Evolutionary conservation across 2,329 filamentous ascomycete genomes (phyloP).

Genomic region (Fusarium subtropicale): DNA sequence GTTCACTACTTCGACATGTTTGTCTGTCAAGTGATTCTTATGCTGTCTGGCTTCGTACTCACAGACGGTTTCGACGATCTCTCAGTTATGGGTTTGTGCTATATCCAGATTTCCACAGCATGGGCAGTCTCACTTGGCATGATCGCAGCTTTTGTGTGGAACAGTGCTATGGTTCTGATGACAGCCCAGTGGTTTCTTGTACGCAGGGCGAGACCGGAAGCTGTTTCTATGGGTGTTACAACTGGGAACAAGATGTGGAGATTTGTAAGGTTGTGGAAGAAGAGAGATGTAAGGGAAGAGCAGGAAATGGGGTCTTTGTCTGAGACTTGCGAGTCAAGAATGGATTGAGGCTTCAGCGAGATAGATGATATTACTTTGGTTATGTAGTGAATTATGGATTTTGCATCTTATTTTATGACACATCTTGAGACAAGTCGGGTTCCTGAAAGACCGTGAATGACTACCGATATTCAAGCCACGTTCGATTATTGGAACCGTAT

Average conservation of each 20-base stretch:
- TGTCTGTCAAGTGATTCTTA: constrained; percentile 17
- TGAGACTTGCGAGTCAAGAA: constrained; percentile 3
- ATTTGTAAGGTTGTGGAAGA: constrained; percentile 2
- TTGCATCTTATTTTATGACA: fast-evolving
- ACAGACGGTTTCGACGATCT: constrained; percentile 13
- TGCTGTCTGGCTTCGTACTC: constrained; percentile 16
- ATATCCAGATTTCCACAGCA: constrained; percentile 13
- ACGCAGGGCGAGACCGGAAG: background rate
- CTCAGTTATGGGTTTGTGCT: constrained; percentile 2
- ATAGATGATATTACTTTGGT: background rate
- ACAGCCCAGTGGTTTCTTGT: constrained; percentile 25
- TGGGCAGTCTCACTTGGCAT: constrained; percentile 17
- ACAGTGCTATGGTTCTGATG: constrained; percentile 24
- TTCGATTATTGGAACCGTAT: background rate
- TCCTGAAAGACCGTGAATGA: no score
- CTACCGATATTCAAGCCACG: no score
- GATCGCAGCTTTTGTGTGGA: constrained; percentile 24
- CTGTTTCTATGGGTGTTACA: background rate
- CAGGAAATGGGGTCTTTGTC: constrained; percentile 8
- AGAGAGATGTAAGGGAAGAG: background rate
- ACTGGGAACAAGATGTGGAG: constrained; percentile 11
- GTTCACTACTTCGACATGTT: constrained; percentile 23
- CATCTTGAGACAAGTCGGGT: fast-evolving
- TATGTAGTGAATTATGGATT: fast-evolving
- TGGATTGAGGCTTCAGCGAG: background rate